Evolutionary conservation across 2,329 filamentous ascomycete genomes (phyloP).

Genomic region (Ramularia endophylla): DNA sequence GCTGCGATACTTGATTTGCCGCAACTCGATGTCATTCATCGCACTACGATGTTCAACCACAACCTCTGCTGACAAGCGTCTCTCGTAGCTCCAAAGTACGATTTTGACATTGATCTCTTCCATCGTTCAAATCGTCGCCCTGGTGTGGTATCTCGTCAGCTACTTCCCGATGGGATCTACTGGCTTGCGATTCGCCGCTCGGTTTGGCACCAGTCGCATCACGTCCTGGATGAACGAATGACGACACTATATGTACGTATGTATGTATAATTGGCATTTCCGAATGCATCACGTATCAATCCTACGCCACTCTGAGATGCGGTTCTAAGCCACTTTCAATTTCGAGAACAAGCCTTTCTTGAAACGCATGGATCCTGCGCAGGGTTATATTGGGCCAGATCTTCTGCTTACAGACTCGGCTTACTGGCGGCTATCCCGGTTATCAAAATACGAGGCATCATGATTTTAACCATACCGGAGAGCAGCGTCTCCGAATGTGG

Average conservation of each 20-base stretch:
- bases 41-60: conserved; percentile 1
- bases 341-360: too few species aligned
- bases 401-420: too few species aligned
- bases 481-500: too few species aligned
- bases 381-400: too few species aligned
- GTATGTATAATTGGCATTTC: too few species aligned
- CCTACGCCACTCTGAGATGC: background rate
- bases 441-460: too few species aligned
- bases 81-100: conserved; percentile 67
- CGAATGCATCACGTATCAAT: conserved; percentile 8
- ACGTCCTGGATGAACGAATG: conserved; percentile 81
- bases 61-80: conserved; percentile 26
- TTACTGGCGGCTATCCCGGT: too few species aligned
- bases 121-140: conserved; percentile 72
- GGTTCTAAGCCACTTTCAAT: too few species aligned
- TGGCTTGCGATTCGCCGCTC: conserved; percentile 77
- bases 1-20: conserved; percentile 6
- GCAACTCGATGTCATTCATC: conserved; percentile 8
- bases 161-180: conserved; percentile 97
- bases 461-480: too few species aligned
- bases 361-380: too few species aligned
- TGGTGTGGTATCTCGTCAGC: conserved; percentile 91
- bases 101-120: conserved; percentile 80
- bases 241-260: conserved; percentile 1
- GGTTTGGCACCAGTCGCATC: conserved; percentile 77